These are phyloP conservation scores for Delitschia confertaspora DNA, from an alignment of 495 filamentous ascomycete genomes.

Conservation along the genomic window DNA sequence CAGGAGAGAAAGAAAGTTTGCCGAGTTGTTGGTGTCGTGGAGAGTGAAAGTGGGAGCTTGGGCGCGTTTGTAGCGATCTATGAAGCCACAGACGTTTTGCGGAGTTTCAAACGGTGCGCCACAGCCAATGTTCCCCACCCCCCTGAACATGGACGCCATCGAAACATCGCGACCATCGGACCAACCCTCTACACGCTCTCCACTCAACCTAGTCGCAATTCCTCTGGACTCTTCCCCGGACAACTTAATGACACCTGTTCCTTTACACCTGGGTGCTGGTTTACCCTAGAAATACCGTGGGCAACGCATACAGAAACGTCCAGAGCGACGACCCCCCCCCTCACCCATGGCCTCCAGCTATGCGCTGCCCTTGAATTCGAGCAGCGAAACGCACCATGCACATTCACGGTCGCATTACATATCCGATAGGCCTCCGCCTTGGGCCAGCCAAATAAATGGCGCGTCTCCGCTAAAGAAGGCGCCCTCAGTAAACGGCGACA, in stretches of 20 bases:
- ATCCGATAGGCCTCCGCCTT: constrained; percentile 11
- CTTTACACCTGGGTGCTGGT: too few species aligned
- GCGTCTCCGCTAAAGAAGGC: constrained; percentile 6
- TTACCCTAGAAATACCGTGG: constrained; percentile 3
- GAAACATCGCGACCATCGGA: too few species aligned
- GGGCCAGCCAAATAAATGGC: constrained; percentile 15
- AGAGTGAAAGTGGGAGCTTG: too few species aligned
- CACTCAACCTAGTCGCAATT: not conserved
- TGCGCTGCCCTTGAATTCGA: constrained; percentile 27
- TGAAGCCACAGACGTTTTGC: too few species aligned
- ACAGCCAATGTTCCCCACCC: too few species aligned
- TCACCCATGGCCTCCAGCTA: constrained; percentile 30
- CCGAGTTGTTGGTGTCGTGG: not conserved
- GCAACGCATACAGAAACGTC: not conserved
- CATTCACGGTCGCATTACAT: constrained; percentile 21
- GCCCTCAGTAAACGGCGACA: not conserved
- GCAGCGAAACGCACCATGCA: constrained; percentile 19
- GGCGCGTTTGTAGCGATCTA: too few species aligned
- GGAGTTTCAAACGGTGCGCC: too few species aligned
- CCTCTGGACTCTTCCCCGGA: too few species aligned
- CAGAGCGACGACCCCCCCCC: not conserved
- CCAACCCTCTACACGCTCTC: not conserved
- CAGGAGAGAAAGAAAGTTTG: not conserved
- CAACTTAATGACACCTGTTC: too few species aligned
- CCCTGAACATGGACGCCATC: too few species aligned